phyloP scores from a whole-genome alignment of 1,284 basidiomycete species.

The Phlebopus sp. region DNA sequence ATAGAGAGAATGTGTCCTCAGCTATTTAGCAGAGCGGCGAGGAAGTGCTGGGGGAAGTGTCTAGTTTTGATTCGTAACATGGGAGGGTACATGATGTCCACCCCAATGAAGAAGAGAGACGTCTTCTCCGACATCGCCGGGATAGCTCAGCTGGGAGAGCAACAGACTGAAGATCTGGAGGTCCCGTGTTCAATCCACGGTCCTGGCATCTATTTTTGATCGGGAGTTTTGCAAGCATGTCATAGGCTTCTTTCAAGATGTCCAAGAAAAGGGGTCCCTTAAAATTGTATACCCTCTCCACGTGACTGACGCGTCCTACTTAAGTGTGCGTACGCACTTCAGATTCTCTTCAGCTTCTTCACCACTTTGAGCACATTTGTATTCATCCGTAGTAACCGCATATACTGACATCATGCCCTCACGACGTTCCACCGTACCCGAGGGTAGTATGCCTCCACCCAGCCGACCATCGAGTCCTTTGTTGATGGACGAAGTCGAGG shows the following conservation, averaged over 20 bases:
- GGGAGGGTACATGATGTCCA: conserved; percentile 1
- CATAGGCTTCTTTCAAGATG: too few relatives aligned
- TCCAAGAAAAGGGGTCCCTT: too few relatives aligned
- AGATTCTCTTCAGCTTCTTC: too few relatives aligned
- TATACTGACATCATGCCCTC: conserved; percentile 20
- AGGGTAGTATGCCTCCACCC: conserved; percentile 32
- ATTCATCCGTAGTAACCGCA: too few relatives aligned
- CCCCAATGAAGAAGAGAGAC: conserved; percentile 46
- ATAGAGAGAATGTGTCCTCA: conserved; percentile 3
- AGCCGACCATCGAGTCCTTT: conserved; percentile 40
- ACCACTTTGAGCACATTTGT: too few relatives aligned
- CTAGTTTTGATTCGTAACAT: conserved; percentile 21
- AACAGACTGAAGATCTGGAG: conserved; percentile 67
- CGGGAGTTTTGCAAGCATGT: too few relatives aligned
- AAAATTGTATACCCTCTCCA: too few relatives aligned
- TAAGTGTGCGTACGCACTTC: too few relatives aligned
- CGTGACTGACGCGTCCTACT: background rate
- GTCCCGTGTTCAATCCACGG: conserved; percentile 46
- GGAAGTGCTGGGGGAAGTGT: conserved; percentile 33
- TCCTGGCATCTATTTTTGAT: conserved; percentile 34
- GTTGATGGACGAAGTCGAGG: conserved; percentile 42
- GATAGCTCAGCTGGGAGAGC: conserved; percentile 79
- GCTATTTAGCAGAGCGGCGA: conserved; percentile 17
- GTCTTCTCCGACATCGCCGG: conserved; percentile 35
- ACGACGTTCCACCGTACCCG: conserved; percentile 25